phyloP scores from a whole-genome alignment of 2,329 filamentous ascomycete genomes.

The Epichloe baconii region DNA sequence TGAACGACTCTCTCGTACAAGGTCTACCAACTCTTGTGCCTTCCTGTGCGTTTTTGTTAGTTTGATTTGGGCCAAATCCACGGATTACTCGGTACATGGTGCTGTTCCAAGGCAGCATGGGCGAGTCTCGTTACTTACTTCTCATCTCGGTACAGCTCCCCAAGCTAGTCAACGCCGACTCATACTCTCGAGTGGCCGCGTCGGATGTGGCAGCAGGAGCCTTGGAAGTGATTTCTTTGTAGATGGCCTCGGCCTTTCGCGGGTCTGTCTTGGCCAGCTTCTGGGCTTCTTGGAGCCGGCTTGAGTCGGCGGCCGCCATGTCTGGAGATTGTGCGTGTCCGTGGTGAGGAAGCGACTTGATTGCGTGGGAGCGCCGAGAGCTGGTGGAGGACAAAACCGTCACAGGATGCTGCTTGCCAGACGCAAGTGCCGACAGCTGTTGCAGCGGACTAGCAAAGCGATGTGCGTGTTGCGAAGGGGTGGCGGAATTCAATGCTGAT shows the following conservation, averaged over 20 bases:
- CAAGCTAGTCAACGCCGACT: conserved; percentile 73
- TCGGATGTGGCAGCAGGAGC: conserved; percentile 73
- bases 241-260: conserved; percentile 71
- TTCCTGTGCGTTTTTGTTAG: conserved; percentile 37
- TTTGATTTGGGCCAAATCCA: background rate
- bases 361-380: background rate
- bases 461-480: background rate
- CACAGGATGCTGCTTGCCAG: background rate
- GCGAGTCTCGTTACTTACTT: conserved; percentile 40
- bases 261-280: conserved; percentile 70
- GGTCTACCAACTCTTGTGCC: conserved; percentile 70
- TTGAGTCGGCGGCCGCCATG: conserved; percentile 47
- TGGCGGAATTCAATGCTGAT: background rate
- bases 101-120: too few relatives aligned
- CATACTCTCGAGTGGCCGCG: conserved; percentile 79
- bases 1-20: conserved; percentile 81
- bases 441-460: background rate
- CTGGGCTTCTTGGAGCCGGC: conserved; percentile 76
- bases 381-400: background rate
- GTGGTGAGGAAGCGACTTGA: background rate
- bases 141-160: conserved; percentile 84
- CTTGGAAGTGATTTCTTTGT: conserved; percentile 79
- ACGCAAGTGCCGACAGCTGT: background rate
- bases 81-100: background rate
- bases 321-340: conserved; percentile 6